Percentiles rank a stretch among this genome's conserved stretches.
Conservation (phyloP, 129 eudicot species). For the Logfia minima region DNA sequence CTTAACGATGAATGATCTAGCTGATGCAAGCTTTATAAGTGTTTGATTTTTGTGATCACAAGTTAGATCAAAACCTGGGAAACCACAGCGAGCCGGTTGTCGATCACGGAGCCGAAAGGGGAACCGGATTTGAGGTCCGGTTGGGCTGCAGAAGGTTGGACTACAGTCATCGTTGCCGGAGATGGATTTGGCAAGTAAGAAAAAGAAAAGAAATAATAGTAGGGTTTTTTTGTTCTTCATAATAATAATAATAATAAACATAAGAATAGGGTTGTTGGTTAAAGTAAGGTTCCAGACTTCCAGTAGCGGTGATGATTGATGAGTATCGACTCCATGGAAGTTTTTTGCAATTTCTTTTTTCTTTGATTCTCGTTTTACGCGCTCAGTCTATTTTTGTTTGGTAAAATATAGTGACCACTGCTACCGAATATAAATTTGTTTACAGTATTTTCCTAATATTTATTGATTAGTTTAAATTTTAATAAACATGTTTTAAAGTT, state of each 20-base stretch:
- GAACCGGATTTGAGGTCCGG: constrained; percentile 60
- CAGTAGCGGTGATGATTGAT: constrained; percentile 26
- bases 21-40: constrained; percentile 34
- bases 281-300: constrained; percentile 21
- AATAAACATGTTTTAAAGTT: too few relatives aligned
- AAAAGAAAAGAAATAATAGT: constrained; percentile 13
- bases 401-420: background rate
- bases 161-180: constrained; percentile 30
- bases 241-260: background rate
- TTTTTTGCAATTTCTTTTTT: background rate
- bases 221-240: constrained; percentile 1
- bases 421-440: background rate
- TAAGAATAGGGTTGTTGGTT: constrained; percentile 20
- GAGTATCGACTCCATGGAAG: constrained; percentile 20
- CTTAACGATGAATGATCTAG: constrained; percentile 46
- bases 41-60: constrained; percentile 53
- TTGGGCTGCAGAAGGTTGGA: constrained; percentile 38
- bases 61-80: constrained; percentile 56
- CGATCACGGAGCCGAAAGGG: constrained; percentile 58
- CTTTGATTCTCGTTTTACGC: constrained; percentile 10
- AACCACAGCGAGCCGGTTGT: constrained; percentile 58
- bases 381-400: constrained; percentile 7
- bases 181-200: constrained; percentile 17
- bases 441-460: background rate
- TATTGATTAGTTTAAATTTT: too few relatives aligned